These are phyloP conservation scores for Corniculantispora saksenae DNA, from an alignment of 2,329 filamentous ascomycete species.

Conservation along the genomic window DNA sequence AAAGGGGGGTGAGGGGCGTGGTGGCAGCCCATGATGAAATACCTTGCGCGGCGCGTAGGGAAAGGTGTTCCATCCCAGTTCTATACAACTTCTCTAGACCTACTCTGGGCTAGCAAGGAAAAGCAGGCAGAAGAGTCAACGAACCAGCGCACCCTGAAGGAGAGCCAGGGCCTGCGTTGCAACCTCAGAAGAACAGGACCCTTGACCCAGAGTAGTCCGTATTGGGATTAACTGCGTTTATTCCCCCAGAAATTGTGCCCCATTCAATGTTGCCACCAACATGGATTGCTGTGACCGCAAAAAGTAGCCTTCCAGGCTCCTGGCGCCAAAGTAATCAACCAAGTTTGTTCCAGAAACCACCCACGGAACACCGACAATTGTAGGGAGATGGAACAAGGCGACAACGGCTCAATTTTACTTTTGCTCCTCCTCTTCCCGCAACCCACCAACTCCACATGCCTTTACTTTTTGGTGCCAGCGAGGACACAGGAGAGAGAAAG, in stretches of 20 bases:
- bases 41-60: background rate
- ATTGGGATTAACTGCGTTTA: background rate
- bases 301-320: background rate
- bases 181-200: background rate
- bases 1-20: background rate
- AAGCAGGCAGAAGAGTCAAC: background rate
- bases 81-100: background rate
- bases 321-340: background rate
- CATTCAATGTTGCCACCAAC: background rate
- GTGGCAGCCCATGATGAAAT: background rate
- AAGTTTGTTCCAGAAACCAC: conserved; percentile 3
- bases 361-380: background rate
- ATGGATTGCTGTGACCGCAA: conserved; percentile 1
- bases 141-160: background rate
- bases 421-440: background rate
- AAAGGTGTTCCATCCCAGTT: background rate
- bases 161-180: background rate
- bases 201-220: background rate
- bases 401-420: background rate
- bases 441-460: background rate
- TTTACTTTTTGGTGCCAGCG: background rate
- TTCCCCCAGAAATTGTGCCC: conserved; percentile 11
- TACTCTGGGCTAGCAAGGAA: background rate
- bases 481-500: background rate
- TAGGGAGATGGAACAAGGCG: background rate